Evolutionary conservation across 169 alveolate species (phyloP), one percentile per base, ranked within the genome.

Genomic region (Cryptosporidium baileyi): DNA sequence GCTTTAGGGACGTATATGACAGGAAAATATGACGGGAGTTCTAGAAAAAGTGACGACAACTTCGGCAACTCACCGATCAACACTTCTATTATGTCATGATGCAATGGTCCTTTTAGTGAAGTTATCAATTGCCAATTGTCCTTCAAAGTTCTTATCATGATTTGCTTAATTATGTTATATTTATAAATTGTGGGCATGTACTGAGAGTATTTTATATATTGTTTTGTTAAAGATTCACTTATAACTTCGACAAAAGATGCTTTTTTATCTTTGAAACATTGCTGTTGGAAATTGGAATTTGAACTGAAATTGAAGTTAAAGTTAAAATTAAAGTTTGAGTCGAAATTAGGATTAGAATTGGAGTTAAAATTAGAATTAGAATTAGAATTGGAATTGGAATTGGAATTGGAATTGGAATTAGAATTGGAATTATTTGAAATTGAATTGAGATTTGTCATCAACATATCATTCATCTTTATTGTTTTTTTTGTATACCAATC

Each of bases 1-100:
- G 85, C 67, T 47, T 59, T 74, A 26, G 85, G 85, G 54, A 74
- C 67, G 36, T 74, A 74, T n/a, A 57, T 54, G n/a, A 17, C 57
- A 30, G 85, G 67, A 38, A 52, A 57, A 8, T 65, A 65, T 4
- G 85, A 74, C 17, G 85, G 85, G 9, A 74, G 67, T 74, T 57
- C 74, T 60, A 74, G 51, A 32, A 74, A 74, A n/a, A 74, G 59
- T 30, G 59, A 54, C 24, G 67, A 74, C 36, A 74, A 11, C 67
- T 74, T 74, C 41, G 49, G 52, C 43, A 51, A 45, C 60, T 74
- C 85, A 52, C 54, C 44, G 40, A 17, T 41, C 51, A 74, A 40
- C 47, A 74, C 51, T 26, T 74, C 67, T 47, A 54, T 40, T 19
- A 36, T 30, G 32, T 52, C 67, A 36, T 74, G 17, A 47, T 74